Evolutionary conservation across 2,329 filamentous ascomycete species (phyloP), one percentile per base, ranked within the genome.

Genomic region (Rhinocladiella mackenziei): DNA sequence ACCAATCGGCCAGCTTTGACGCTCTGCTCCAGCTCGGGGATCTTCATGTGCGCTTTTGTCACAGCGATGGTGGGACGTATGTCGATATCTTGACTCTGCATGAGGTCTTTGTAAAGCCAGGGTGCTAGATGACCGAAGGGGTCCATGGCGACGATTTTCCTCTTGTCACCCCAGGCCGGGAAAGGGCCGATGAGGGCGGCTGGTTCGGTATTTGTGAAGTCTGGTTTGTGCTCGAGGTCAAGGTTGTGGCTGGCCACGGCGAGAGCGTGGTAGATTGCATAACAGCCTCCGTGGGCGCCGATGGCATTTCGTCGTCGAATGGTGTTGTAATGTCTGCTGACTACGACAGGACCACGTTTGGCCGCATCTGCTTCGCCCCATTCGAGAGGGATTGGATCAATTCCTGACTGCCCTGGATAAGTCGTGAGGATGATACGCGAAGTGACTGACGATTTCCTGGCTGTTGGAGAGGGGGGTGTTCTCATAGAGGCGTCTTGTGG

Each of bases 91-190:
- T 96, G 81, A 38, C 83, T 80, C 22, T 37, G 34, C 58, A 92
- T 89, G 33, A 79, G 75, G 51, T 91, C 81, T 53, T 84, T 85
- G 70, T 84, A 94, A 29, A 94, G 68, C 83, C 84, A 89, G 6
- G 87, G 86, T 9, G 84, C 78, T 48, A 94, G 71, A 69, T 97
- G 92, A 5, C 91, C 91, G 65, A 84, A 86, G 0, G 91, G 91
- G 62, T 97, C 91, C 88, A 98, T 95, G 13, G 91, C 87, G 11
- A 98, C 91, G 52, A 98, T 97, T 73, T 96, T 97, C 66, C 87
- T 88, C 59, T 77, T 79, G 62, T 94, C 86, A 18, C 77, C 78
- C 91, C 91, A 98, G 67, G 92, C 81, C 6, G 86, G 82, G 58
- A 94, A 94, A 5, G 87, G 89, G 0, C 89, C 89, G 61, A 97